phyloP scores from a whole-genome alignment of 257 asterid species.

The Scutellaria barbata region DNA sequence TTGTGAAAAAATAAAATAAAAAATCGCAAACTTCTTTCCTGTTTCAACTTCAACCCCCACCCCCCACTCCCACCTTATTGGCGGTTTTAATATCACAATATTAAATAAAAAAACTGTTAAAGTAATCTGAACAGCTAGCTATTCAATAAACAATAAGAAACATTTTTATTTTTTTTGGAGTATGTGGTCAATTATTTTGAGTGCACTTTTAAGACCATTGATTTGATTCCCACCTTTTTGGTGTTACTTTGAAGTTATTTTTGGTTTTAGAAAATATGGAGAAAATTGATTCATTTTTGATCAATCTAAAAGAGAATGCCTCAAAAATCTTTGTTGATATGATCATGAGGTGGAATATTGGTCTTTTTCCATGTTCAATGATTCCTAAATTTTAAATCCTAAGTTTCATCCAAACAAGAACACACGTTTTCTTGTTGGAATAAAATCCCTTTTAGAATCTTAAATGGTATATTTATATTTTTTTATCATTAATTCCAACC shows the following conservation, averaged over 20 bases:
- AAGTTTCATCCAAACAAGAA: conserved; percentile 9
- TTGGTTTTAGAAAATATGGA: neutral
- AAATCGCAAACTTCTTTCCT: too few relatives aligned
- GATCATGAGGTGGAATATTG: conserved; percentile 40
- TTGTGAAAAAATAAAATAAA: too few relatives aligned
- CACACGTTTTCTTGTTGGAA: conserved; percentile 28
- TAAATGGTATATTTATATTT: conserved; percentile 30
- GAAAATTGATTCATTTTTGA: conserved; percentile 25
- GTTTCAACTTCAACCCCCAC: neutral
- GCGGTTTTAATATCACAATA: conserved; percentile 18
- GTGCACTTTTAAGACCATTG: conserved; percentile 33
- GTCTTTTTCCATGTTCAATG: conserved; percentile 39
- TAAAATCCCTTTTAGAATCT: conserved; percentile 38
- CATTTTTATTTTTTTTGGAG: conserved; percentile 22
- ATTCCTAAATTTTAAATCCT: conserved; percentile 31
- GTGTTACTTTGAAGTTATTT: neutral
- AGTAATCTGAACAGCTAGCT: conserved; percentile 4
- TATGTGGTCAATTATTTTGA: conserved; percentile 35
- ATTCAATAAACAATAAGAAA: conserved; percentile 4
- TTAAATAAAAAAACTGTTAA: conserved; percentile 2
- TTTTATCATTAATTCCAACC: conserved; percentile 16
- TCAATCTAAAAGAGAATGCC: conserved; percentile 29
- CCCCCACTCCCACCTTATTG: conserved; percentile 21
- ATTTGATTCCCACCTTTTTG: conserved; percentile 34
- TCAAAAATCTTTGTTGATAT: conserved; percentile 31